Evolutionary conservation across 352 stramenopile species (phyloP), one percentile per base, ranked within the genome.

Genomic region (Phytopythium aichiense): DNA sequence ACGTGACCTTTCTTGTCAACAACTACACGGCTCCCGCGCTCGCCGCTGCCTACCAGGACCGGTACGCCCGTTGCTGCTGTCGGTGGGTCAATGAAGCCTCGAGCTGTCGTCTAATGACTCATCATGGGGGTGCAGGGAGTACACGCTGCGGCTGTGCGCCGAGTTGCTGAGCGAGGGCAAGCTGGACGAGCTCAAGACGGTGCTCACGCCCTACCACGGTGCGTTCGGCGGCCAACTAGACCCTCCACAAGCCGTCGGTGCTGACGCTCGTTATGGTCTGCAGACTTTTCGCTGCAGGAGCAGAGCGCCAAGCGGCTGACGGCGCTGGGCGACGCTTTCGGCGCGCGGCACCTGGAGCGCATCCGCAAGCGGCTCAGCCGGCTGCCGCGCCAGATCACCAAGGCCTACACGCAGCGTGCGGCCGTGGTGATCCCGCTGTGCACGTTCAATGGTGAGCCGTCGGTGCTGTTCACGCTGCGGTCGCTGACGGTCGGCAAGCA

Each of bases 401-500:
- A 95, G 55, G 92, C 92, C 30, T 95, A 98, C 72, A 89, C 82
- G 0, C 84, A 87, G 61, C 84, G 96, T 54, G 96, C 95, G 23
- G 92, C 90, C 38, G 96, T 99, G 1, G 92, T 99, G 30, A 92
- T 99, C 37, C 91, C 97, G 31, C 70, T 99, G n/a, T 99, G 96
- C 68, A 98, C 97, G 70, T 97, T 98, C 25, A 73, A 98, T 52
- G 91, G 92, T 23, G 85, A 98, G 37, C 91, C 97, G 15, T 98
- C 92, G 9, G 77, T 99, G 38, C 84, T 99, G 16, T 98, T 99
- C 73, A 98, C 97, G 16, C 90, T 98, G 70, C 87, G 97, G 9
- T 96, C 92, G 37, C 69, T 84, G 23, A 91, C 85, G 0, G 80
- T 99, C 23, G 85, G 81, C 58, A 97, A 95, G 57, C 94, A 99